These are phyloP conservation scores for Tetrahymena thermophila DNA, from an alignment of 73 alveolate genomes.

Conservation along the genomic window DNA sequence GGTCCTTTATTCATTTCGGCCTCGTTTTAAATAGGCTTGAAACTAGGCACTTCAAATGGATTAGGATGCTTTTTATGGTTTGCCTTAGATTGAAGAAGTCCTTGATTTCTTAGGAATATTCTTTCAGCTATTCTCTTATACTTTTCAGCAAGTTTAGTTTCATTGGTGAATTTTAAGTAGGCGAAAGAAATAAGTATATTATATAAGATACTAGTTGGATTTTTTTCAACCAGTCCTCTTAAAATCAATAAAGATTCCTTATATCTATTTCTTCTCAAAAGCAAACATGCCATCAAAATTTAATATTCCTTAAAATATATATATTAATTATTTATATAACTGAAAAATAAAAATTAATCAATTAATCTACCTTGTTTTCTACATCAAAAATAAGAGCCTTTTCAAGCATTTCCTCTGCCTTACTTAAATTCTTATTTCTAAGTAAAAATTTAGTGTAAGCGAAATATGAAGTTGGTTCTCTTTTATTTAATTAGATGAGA, in stretches of 20 bases:
- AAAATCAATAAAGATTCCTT: constrained; percentile 61
- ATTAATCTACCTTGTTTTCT: constrained; percentile 35
- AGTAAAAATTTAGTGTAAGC: constrained; percentile 58
- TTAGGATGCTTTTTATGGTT: constrained; percentile 14
- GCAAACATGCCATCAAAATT: constrained; percentile 45
- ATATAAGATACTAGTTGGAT: constrained; percentile 46
- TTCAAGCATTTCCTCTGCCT: constrained; percentile 67
- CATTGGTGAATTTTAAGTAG: constrained; percentile 36
- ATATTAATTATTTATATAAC: background rate
- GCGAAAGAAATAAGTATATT: constrained; percentile 49
- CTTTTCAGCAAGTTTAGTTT: constrained; percentile 51
- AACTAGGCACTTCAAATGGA: constrained; percentile 32
- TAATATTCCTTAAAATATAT: constrained; percentile 1
- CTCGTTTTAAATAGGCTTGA: constrained; percentile 22
- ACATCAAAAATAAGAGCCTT: constrained; percentile 55
- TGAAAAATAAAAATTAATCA: constrained; percentile 11
- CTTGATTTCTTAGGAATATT: constrained; percentile 50
- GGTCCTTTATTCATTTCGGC: constrained; percentile 49
- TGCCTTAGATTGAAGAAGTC: constrained; percentile 43
- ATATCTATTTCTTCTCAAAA: constrained; percentile 29
- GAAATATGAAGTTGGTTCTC: constrained; percentile 59
- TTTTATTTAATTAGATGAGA: constrained; percentile 59
- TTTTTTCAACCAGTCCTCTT: constrained; percentile 41
- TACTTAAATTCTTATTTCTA: constrained; percentile 58
- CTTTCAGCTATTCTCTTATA: constrained; percentile 50